Conservation (phyloP, 768 basidiomycete species). For the Cystofilobasidium bisporidii region DNA sequence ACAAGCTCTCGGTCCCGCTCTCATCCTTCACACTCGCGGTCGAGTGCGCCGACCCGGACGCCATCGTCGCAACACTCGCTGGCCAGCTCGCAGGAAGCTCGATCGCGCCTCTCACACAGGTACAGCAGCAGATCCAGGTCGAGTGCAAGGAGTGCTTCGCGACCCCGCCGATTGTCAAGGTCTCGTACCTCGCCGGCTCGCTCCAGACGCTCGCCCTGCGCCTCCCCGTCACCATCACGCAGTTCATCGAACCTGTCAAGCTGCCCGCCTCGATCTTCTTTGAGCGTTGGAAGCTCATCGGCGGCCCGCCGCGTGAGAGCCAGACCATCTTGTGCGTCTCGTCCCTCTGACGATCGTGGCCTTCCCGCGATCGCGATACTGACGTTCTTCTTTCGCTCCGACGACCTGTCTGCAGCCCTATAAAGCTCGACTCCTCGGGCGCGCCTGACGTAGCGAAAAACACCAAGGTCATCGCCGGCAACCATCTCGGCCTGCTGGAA, state of each 20-base stretch:
- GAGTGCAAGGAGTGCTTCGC: slow-evolving; percentile 86
- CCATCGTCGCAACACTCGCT: slow-evolving; percentile 55
- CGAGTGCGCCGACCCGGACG: slow-evolving; percentile 57
- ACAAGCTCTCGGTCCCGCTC: slow-evolving; percentile 82
- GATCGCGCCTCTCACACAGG: slow-evolving; percentile 72
- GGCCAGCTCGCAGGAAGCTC: slow-evolving; percentile 34
- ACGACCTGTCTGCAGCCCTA: slow-evolving; percentile 44
- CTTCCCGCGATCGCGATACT: too few relatives aligned
- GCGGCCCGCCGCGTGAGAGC: slow-evolving; percentile 84
- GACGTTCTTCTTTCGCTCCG: too few relatives aligned
- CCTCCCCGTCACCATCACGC: slow-evolving; percentile 75
- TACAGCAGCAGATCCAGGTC: slow-evolving; percentile 84
- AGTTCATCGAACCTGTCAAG: slow-evolving; percentile 89
- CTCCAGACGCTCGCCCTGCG: slow-evolving; percentile 75
- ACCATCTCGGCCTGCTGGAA: slow-evolving; percentile 63
- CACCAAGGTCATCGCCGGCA: slow-evolving; percentile 65
- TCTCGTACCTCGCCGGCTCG: slow-evolving; percentile 87
- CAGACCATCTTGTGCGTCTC: slow-evolving; percentile 58
- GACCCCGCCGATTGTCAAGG: slow-evolving; percentile 58
- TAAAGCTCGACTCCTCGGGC: slow-evolving; percentile 55
- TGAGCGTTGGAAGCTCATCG: slow-evolving; percentile 95
- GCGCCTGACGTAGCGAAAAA: slow-evolving; percentile 67
- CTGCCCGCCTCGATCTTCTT: slow-evolving; percentile 80
- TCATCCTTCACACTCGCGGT: slow-evolving; percentile 81
- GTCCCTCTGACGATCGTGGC: neutral